These are phyloP conservation scores for Talaromyces sp. DNA, from an alignment of 2,329 filamentous ascomycete species.

Conservation along the genomic window DNA sequence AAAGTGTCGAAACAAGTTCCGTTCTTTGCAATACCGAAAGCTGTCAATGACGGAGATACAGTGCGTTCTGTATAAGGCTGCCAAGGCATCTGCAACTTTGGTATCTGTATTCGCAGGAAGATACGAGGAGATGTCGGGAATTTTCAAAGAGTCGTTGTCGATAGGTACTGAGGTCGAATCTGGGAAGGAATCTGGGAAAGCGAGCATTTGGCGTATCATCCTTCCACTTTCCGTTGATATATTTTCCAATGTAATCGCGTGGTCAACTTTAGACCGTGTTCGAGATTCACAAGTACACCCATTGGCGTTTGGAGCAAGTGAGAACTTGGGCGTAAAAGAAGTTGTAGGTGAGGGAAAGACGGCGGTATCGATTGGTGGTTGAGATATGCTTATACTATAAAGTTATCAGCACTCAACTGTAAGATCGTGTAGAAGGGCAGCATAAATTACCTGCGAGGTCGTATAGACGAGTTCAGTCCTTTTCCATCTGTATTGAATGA, in stretches of 20 bases:
- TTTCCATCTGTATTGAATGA: conserved; percentile 27
- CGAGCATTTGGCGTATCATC: conserved; percentile 42
- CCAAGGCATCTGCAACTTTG: conserved; percentile 81
- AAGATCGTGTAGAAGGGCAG: neutral
- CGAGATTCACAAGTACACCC: conserved; percentile 35
- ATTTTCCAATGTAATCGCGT: conserved; percentile 38
- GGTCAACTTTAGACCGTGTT: conserved; percentile 29
- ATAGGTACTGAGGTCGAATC: conserved; percentile 36
- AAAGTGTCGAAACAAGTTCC: conserved; percentile 92
- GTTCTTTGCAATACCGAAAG: conserved; percentile 93
- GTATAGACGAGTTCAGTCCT: conserved; percentile 28
- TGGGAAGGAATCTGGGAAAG: conserved; percentile 38
- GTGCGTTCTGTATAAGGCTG: conserved; percentile 87
- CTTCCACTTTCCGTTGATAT: conserved; percentile 38
- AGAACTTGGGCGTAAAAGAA: conserved; percentile 36
- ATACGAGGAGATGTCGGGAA: conserved; percentile 85
- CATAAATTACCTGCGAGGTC: conserved; percentile 32
- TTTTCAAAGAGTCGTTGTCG: conserved; percentile 69
- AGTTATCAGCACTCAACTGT: neutral
- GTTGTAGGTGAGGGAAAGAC: conserved; percentile 42
- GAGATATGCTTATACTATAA: conserved; percentile 33
- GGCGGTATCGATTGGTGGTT: conserved; percentile 39
- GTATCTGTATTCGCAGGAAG: conserved; percentile 78
- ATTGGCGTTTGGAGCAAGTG: conserved; percentile 24
- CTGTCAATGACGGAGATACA: conserved; percentile 94